Evolutionary conservation across 257 asterid species (phyloP).

Genomic region (Verbena officinalis): DNA sequence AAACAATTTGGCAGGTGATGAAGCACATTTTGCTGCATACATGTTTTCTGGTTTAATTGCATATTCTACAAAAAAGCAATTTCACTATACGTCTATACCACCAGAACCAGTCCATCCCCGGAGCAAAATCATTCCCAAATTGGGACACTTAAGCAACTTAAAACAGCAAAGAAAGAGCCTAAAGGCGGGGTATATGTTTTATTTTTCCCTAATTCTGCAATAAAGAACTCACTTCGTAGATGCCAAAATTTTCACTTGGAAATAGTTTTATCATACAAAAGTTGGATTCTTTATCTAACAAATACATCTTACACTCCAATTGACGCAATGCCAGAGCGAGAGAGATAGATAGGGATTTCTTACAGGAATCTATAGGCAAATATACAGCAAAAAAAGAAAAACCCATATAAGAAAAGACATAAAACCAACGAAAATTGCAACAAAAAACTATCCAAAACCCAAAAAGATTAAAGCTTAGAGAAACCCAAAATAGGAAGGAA

Average conservation of each 20-base stretch:
- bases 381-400: neutral
- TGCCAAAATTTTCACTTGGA: conserved; percentile 5
- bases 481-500: neutral
- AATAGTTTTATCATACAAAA: neutral
- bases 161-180: neutral
- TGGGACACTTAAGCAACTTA: conserved; percentile 1
- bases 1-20: neutral
- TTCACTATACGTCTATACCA: neutral
- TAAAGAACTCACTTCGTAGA: neutral
- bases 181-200: neutral
- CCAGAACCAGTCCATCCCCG: conserved; percentile 10
- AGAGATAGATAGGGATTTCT: neutral
- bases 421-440: neutral
- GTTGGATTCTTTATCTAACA: neutral
- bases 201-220: neutral
- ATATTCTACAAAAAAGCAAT: conserved; percentile 8
- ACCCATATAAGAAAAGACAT: conserved; percentile 11
- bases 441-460: conserved; percentile 3
- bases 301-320: neutral
- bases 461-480: neutral
- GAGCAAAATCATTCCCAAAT: neutral
- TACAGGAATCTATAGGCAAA: neutral
- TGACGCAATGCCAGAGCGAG: conserved; percentile 16
- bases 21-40: neutral
- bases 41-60: neutral